Base-by-base conservation (phyloP, 2,329 filamentous ascomycete genomes). In the Penicillium oxalicum region DNA sequence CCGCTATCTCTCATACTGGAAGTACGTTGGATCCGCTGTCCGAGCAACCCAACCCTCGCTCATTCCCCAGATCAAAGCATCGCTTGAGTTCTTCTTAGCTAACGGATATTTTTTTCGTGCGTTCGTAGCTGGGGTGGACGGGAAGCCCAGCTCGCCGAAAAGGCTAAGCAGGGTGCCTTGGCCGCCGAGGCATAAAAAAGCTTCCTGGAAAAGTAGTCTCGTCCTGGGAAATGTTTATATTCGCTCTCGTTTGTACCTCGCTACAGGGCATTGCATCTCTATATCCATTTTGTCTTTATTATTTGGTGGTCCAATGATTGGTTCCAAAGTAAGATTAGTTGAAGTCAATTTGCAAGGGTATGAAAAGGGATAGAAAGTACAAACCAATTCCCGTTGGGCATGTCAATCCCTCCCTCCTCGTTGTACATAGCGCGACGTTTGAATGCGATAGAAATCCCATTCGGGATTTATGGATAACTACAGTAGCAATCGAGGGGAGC, bases 1-100 rank as follows among this genome's bases (percentile, higher is more conserved):
- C 69, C 73, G 82, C 47, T 85, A 80, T 62, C 53, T 82, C 54
- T 76, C 78, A 60, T 82, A 82, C 70, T 82, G 77, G 77, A 70
- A 75, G 72, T 74, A 65, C 49, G 70, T 71, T 45, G n/a, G 9
- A 25, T 27, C 26, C 4, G 5, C 18, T 18, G 18, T 18, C 18
- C 18, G 18, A 18, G 18, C 13, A 13, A 12, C 8, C 18, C 13
- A 3, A 32, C 28, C n/a, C 12, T 34, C 40, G n/a, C 26, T 32
- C 18, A 18, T 18, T 18, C 18, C 18, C 18, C 18, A 18, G 18
- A 18, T 18, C 18, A 18, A 18, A 18, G 18, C 18, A 18, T 18
- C 2, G 2, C 18, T 18, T 1, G 18, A 18, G 18, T 18, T 18
- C 2, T 18, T 18, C 18, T 18, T 18, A 18, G 50, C 53, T 58